A percentile compares a stretch with the other conserved stretches of the same genome.
phyloP scores from a whole-genome alignment of 2,329 filamentous ascomycete species.

The Diaporthe eres region DNA sequence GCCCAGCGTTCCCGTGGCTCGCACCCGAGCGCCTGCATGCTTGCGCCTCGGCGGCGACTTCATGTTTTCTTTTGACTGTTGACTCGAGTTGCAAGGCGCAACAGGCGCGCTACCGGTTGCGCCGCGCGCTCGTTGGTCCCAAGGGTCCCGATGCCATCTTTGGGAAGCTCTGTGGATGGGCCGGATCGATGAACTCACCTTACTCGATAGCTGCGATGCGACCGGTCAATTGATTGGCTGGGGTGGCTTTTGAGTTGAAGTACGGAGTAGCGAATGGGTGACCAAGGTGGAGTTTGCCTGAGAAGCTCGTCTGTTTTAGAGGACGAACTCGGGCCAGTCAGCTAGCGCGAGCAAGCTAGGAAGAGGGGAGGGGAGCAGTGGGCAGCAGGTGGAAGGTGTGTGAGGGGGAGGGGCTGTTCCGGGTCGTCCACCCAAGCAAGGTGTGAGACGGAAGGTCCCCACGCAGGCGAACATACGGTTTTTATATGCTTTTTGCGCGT shows the following conservation, averaged over 20 bases:
- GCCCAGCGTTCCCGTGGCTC: background rate
- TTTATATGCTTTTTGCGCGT: slow-evolving; percentile 19
- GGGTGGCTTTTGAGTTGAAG: slow-evolving; percentile 38
- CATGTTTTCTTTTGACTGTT: slow-evolving; percentile 36
- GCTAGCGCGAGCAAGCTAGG: slow-evolving; percentile 29
- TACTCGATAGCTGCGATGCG: slow-evolving; percentile 40
- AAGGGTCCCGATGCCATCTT: background rate
- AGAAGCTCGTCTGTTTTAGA: slow-evolving; percentile 40
- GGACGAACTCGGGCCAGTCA: slow-evolving; percentile 41
- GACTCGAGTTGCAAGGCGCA: slow-evolving; percentile 38
- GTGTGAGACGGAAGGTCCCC: slow-evolving; percentile 18
- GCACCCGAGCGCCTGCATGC: background rate
- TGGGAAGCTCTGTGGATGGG: slow-evolving; percentile 23
- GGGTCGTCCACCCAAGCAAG: slow-evolving; percentile 25
- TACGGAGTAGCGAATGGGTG: slow-evolving; percentile 40
- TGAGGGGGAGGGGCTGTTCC: slow-evolving; percentile 33
- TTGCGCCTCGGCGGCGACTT: slow-evolving; percentile 26
- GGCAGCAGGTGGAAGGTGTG: slow-evolving; percentile 25
- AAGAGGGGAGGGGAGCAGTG: slow-evolving; percentile 5
- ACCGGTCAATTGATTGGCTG: slow-evolving; percentile 42
- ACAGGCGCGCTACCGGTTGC: slow-evolving; percentile 20
- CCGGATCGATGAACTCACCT: slow-evolving; percentile 39
- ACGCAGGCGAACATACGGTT: slow-evolving; percentile 12
- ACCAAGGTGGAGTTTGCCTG: slow-evolving; percentile 42
- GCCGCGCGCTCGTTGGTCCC: slow-evolving; percentile 16